Conservation (phyloP, 306 rosid species). For the Castanea crenata region DNA sequence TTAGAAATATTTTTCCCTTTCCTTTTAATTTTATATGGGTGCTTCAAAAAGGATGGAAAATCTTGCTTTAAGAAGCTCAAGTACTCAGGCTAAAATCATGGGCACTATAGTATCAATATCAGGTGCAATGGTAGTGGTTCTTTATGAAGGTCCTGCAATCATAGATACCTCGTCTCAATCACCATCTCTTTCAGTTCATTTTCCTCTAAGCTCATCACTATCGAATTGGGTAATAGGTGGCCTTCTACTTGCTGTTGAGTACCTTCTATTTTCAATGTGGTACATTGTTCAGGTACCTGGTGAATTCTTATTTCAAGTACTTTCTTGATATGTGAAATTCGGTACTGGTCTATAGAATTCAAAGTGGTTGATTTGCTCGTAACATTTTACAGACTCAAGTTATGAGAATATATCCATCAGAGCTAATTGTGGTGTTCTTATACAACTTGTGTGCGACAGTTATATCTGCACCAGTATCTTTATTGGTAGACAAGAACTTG, state of each 20-base stretch:
- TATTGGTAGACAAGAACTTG: slow-evolving; percentile 18
- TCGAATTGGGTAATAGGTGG: slow-evolving; percentile 51
- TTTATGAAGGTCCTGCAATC: slow-evolving; percentile 46
- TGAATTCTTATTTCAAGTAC: not conserved
- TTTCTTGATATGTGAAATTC: not conserved
- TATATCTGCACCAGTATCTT: slow-evolving; percentile 18
- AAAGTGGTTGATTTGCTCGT: not conserved
- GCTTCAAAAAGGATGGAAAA: slow-evolving; percentile 51
- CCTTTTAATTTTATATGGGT: not conserved
- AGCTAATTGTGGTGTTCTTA: slow-evolving; percentile 20
- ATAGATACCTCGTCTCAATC: slow-evolving; percentile 5
- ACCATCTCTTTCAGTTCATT: not conserved
- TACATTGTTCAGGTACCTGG: slow-evolving; percentile 45
- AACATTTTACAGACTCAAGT: slow-evolving; percentile 19
- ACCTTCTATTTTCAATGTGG: slow-evolving; percentile 35
- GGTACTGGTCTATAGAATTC: not conserved
- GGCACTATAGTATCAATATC: slow-evolving; percentile 45
- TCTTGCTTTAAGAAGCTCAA: slow-evolving; percentile 34
- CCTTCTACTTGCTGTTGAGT: slow-evolving; percentile 27
- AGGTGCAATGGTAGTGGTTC: slow-evolving; percentile 54
- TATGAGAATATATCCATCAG: slow-evolving; percentile 30
- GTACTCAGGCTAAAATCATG: slow-evolving; percentile 46
- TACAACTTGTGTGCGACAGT: slow-evolving; percentile 14
- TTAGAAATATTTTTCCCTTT: not conserved
- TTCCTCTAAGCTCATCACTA: slow-evolving; percentile 22